Evolutionary conservation across 345 rosid species (phyloP).

Genomic region (Gossypium sturtianum): DNA sequence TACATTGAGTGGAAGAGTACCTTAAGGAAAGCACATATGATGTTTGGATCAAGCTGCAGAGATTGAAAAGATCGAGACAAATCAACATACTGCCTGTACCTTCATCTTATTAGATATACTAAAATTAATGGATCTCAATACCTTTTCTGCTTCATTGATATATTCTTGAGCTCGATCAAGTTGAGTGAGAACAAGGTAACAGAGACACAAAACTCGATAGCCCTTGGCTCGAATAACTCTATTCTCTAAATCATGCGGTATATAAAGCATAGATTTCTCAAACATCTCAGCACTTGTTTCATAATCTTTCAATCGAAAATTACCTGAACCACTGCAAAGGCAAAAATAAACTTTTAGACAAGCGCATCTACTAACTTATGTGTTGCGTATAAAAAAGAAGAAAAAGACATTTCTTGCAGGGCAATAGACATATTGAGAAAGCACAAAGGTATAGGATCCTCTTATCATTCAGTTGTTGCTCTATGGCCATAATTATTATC

Average conservation of each 20-base stretch:
- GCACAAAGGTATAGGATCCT: not conserved
- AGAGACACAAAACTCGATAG: constrained; percentile 86
- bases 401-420: constrained; percentile 1
- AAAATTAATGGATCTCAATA: constrained; percentile 20
- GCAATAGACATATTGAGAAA: not conserved
- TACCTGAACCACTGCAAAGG: constrained; percentile 63
- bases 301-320: constrained; percentile 71
- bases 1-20: constrained; percentile 28
- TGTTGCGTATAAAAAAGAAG: not conserved
- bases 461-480: not conserved
- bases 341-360: constrained; percentile 2
- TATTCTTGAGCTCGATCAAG: constrained; percentile 87
- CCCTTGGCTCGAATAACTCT: constrained; percentile 83
- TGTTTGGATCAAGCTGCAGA: constrained; percentile 87
- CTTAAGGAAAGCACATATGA: constrained; percentile 85
- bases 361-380: not conserved
- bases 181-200: constrained; percentile 75
- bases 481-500: not conserved
- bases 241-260: constrained; percentile 60
- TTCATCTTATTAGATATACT: not conserved
- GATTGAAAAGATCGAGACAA: constrained; percentile 14
- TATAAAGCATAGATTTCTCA: constrained; percentile 90
- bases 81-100: not conserved
- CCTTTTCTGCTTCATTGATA: constrained; percentile 87
- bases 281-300: constrained; percentile 77